Evolutionary conservation across 2,329 filamentous ascomycete species (phyloP).

Genomic region (Hirsutella minnesotensis): DNA sequence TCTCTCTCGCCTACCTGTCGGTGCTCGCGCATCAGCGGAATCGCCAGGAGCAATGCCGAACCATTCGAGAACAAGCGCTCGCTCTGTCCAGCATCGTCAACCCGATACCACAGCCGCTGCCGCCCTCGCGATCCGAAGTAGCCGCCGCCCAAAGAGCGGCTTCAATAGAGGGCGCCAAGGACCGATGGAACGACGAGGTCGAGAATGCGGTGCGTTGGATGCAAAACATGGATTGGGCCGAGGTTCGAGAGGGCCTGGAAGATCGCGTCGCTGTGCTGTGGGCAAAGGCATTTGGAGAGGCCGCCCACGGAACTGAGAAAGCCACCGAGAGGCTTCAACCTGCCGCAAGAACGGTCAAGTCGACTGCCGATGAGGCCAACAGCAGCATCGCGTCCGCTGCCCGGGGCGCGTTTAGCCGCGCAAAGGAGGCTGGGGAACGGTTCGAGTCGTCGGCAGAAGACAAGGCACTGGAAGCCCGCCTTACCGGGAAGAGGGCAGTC

Average conservation of each 20-base stretch:
- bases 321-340: slow-evolving; percentile 18
- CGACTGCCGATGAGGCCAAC: slow-evolving; percentile 10
- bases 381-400: slow-evolving; percentile 20
- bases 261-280: slow-evolving; percentile 32
- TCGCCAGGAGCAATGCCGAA: slow-evolving; percentile 45
- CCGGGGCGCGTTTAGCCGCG: slow-evolving; percentile 20
- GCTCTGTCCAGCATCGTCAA: slow-evolving; percentile 41
- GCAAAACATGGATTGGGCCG: slow-evolving; percentile 54
- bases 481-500: slow-evolving; percentile 12
- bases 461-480: slow-evolving; percentile 15
- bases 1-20: slow-evolving; percentile 61
- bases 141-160: slow-evolving; percentile 39
- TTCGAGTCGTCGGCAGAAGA: slow-evolving; percentile 15
- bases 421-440: slow-evolving; percentile 15
- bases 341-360: slow-evolving; percentile 20
- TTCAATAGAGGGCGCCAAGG: slow-evolving; percentile 57
- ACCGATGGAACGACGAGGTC: slow-evolving; percentile 67
- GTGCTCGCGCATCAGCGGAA: slow-evolving; percentile 58
- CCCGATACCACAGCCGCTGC: slow-evolving; percentile 32
- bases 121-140: slow-evolving; percentile 37
- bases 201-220: slow-evolving; percentile 53
- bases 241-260: slow-evolving; percentile 48
- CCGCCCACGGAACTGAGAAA: slow-evolving; percentile 15
- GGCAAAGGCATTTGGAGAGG: slow-evolving; percentile 24
- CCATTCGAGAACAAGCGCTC: slow-evolving; percentile 44